Evolutionary conservation across 2,329 filamentous ascomycete species (phyloP).

Genomic region (Fusarium tanahbumbuense): DNA sequence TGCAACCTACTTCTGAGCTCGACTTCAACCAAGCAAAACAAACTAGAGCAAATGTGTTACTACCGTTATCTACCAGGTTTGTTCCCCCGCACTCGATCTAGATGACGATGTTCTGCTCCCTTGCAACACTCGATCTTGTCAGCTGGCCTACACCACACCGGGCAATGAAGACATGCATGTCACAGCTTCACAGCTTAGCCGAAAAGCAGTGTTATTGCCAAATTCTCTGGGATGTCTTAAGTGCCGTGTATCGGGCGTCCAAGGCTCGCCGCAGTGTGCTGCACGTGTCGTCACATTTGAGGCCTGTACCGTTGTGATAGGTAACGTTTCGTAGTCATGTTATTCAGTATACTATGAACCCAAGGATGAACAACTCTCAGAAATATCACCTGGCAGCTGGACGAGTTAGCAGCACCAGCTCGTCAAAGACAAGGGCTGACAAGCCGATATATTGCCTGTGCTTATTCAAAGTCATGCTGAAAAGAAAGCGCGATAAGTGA

Average conservation of each 20-base stretch:
- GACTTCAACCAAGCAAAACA: not conserved
- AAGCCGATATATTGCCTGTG: not conserved
- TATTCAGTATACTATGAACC: not conserved
- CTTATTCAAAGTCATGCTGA: not conserved
- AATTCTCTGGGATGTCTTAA: conserved; percentile 17
- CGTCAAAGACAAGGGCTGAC: not conserved
- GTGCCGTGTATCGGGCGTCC: conserved; percentile 7
- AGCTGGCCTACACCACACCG: conserved; percentile 14
- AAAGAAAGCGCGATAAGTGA: not conserved
- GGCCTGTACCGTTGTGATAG: not conserved
- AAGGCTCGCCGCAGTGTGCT: conserved; percentile 22
- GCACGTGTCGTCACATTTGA: not conserved
- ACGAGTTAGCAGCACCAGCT: not conserved
- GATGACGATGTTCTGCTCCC: not conserved
- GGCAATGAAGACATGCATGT: not conserved
- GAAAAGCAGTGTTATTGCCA: conserved; percentile 10
- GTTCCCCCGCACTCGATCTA: not conserved
- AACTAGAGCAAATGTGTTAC: not conserved
- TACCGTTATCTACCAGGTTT: not conserved
- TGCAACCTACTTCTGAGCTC: not conserved
- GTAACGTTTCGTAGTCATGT: conserved; percentile 1
- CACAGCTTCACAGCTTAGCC: conserved; percentile 28
- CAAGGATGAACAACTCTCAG: not conserved
- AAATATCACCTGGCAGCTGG: not conserved
- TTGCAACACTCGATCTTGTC: not conserved